Evolutionary conservation across 1,139 yeast species (phyloP), one percentile per base, ranked within the genome.

Genomic region (Taphrina communis): DNA sequence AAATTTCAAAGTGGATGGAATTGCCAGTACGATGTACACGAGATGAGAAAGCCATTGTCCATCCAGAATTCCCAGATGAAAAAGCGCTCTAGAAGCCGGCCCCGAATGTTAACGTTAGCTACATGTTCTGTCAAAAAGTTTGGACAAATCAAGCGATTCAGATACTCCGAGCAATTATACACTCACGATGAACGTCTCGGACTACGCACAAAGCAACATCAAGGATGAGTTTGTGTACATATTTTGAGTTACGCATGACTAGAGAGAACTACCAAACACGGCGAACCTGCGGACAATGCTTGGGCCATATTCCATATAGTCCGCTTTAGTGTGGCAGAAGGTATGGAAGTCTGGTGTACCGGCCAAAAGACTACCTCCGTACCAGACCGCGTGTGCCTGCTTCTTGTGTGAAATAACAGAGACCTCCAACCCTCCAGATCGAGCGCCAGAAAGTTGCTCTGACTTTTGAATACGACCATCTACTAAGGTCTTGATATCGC

Each of bases 321-420:
- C 99, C 77, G 89, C 88, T 82, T 94, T 95, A 62, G 99, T 93
- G 82, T 93, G 95, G 78, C 99, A 94, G 80, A 92, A 92, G 78
- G 96, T 88, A 81, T 89, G 91, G 82, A 94, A 94, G 80, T 94
- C 99, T 17, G 97, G 71, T 21, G 99, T 95, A 80, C 93, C 98
- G 0, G 99, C 98, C 77, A 95, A 84, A 75, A 95, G 82, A 25
- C 97, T 90, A 73, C 99, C 99, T 74, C 99, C 99, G 78, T 93
- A 95, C 99, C 99, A 95, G 70, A 95, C 99, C 8, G 99, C 99
- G 76, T 94, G 91, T 78, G 97, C 86, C 82, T 95, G 99, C 80
- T 95, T 90, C 82, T 94, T 92, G 81, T 95, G 99, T 36, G 96
- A 87, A 74, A 95, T 93, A 72, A 95, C 99, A 81, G 90, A 96